Percentiles rank a stretch among this genome's conserved stretches.
phyloP scores from a whole-genome alignment of 129 eudicot genomes.

The Solidago caesia region DNA sequence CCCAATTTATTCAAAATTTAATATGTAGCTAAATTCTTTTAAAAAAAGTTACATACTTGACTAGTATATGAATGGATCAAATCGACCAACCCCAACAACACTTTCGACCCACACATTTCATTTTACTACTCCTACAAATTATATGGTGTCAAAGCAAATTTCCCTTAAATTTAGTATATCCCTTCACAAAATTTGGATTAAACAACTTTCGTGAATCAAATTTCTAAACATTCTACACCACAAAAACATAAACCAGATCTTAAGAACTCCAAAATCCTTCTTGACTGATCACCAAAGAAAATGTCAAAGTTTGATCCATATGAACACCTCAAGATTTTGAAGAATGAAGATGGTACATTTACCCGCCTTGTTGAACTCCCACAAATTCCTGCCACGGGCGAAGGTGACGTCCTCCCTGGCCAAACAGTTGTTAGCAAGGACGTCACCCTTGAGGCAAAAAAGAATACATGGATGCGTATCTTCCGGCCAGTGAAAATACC shows the following conservation, averaged over 20 bases:
- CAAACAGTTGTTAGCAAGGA: conserved; percentile 66
- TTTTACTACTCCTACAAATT: neutral
- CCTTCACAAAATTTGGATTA: conserved; percentile 19
- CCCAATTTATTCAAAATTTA: too few species aligned
- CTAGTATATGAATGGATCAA: too few species aligned
- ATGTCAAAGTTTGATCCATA: conserved; percentile 82
- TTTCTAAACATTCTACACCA: conserved; percentile 6
- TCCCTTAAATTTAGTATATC: conserved; percentile 25
- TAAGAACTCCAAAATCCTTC: neutral
- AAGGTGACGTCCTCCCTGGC: conserved; percentile 34
- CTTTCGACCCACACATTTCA: neutral
- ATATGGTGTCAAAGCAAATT: conserved; percentile 15
- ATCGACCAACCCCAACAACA: neutral
- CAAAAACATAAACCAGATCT: conserved; percentile 18
- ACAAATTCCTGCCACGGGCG: conserved; percentile 50
- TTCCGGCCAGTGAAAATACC: conserved; percentile 62
- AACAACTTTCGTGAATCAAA: conserved; percentile 5
- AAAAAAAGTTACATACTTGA: too few species aligned
- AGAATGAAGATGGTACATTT: conserved; percentile 62
- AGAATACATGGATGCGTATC: conserved; percentile 64
- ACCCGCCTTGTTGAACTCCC: conserved; percentile 51
- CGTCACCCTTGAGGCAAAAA: conserved; percentile 45
- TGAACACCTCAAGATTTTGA: conserved; percentile 60
- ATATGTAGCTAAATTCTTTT: too few species aligned
- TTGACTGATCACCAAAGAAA: neutral